Conservation (phyloP, 2,329 filamentous ascomycete genomes). For the Sporothrix humicola region DNA sequence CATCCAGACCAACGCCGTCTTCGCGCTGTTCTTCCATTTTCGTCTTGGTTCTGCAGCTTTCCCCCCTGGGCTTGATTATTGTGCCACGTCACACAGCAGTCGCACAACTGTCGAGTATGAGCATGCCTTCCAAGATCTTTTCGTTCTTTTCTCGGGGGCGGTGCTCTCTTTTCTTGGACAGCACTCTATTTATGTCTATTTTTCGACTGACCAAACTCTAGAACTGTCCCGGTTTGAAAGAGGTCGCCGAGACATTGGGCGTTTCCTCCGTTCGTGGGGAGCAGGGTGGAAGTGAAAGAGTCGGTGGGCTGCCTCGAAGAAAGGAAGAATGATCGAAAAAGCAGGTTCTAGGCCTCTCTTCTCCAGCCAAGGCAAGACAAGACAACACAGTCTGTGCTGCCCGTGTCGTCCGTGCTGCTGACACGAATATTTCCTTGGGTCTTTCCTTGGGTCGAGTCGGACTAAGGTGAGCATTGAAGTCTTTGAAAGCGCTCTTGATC, state of each 20-base stretch:
- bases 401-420: not conserved
- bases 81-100: slow-evolving; percentile 17
- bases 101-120: slow-evolving; percentile 12
- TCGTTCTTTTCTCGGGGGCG: not conserved
- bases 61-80: not conserved
- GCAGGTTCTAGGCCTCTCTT: not conserved
- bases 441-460: not conserved
- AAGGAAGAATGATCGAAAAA: not conserved
- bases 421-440: not conserved
- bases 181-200: not conserved
- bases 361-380: not conserved
- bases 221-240: not conserved
- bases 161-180: not conserved
- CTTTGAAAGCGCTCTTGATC: too few relatives aligned
- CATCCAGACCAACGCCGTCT: not conserved
- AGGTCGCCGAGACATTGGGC: slow-evolving; percentile 16
- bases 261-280: not conserved
- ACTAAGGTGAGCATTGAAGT: too few relatives aligned
- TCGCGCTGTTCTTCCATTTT: not conserved
- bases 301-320: not conserved
- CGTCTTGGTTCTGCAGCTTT: not conserved
- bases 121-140: not conserved
- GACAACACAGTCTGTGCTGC: not conserved
- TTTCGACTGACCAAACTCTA: too few relatives aligned
- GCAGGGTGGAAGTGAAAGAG: too few relatives aligned